These are phyloP conservation scores for Aphanomyces stellatus DNA, from an alignment of 352 stramenopile genomes.

Conservation along the genomic window DNA sequence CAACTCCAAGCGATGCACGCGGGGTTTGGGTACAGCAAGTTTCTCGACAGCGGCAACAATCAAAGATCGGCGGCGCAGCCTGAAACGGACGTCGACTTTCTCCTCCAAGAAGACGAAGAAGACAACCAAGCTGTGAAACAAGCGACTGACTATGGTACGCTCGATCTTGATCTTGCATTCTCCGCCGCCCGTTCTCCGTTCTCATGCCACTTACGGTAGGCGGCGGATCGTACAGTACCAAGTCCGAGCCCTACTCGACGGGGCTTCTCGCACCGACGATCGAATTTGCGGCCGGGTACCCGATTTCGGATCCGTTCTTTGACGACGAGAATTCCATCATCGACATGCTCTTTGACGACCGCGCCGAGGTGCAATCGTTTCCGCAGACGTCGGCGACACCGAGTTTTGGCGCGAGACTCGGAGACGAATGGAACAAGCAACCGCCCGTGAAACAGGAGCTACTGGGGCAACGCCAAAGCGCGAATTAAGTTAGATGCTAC, in stretches of 20 bases:
- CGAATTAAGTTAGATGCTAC: too few relatives aligned
- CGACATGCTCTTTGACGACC: slow-evolving; percentile 10
- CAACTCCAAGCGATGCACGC: slow-evolving; percentile 8
- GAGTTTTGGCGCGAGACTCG: too few relatives aligned
- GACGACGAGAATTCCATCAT: slow-evolving; percentile 12
- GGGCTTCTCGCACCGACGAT: background rate
- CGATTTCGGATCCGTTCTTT: background rate
- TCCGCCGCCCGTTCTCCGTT: too few relatives aligned
- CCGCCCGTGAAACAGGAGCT: too few relatives aligned
- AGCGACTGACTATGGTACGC: too few relatives aligned
- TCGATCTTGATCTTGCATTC: too few relatives aligned
- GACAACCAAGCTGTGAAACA: slow-evolving; percentile 1
- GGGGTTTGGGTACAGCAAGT: background rate
- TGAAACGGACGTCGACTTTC: slow-evolving; percentile 7
- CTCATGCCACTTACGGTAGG: too few relatives aligned
- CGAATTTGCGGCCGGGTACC: background rate
- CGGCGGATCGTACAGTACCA: too few relatives aligned
- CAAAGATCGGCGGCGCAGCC: background rate
- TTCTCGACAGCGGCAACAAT: background rate
- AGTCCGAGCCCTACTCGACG: too few relatives aligned
- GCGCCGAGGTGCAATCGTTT: background rate
- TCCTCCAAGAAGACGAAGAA: slow-evolving; percentile 14
- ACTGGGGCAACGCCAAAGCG: too few relatives aligned
- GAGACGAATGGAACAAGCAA: too few relatives aligned
- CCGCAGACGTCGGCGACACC: background rate